These are phyloP conservation scores for Aaosphaeria arxii DNA, from an alignment of 2,329 filamentous ascomycete genomes.

Conservation along the genomic window DNA sequence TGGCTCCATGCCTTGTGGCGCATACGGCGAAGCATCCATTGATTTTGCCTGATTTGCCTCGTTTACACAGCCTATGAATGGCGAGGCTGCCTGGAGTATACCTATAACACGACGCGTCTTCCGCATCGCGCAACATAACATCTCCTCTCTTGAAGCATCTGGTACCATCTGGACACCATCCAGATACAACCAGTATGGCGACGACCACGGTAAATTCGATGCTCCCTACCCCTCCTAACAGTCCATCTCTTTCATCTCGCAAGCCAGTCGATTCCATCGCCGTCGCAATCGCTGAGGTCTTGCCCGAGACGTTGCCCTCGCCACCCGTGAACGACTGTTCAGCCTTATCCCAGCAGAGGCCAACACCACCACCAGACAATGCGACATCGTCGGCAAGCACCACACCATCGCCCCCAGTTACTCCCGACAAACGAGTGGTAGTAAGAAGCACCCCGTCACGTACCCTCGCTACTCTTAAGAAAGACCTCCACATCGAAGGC, in stretches of 20 bases:
- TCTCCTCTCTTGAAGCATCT: not conserved
- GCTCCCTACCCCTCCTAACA: slow-evolving; percentile 3
- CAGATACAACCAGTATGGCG: not conserved
- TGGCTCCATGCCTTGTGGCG: no score
- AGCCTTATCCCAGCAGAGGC: slow-evolving; percentile 2
- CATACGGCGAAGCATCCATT: no score
- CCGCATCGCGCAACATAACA: not conserved
- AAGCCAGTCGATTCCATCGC: slow-evolving; percentile 1
- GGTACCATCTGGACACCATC: not conserved
- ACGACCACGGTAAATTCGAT: slow-evolving; percentile 2
- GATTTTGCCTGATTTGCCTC: no score
- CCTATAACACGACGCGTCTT: not conserved
- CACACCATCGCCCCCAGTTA: not conserved
- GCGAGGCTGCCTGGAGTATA: no score
- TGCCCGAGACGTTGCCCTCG: slow-evolving; percentile 1
- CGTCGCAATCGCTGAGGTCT: slow-evolving; percentile 3
- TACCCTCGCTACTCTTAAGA: slow-evolving; percentile 3
- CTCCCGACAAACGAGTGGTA: slow-evolving; percentile 1
- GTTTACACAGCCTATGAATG: no score
- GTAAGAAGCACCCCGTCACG: slow-evolving; percentile 1
- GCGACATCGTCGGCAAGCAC: not conserved
- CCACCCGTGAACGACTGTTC: not conserved
- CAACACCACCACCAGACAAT: slow-evolving; percentile 1
- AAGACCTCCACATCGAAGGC: slow-evolving; percentile 4
- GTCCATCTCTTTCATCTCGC: slow-evolving; percentile 3